A percentile compares a stretch with the other conserved stretches of the same genome.
Evolutionary conservation across 345 rosid species (phyloP).

Genomic region (Stellera chamaejasme): DNA sequence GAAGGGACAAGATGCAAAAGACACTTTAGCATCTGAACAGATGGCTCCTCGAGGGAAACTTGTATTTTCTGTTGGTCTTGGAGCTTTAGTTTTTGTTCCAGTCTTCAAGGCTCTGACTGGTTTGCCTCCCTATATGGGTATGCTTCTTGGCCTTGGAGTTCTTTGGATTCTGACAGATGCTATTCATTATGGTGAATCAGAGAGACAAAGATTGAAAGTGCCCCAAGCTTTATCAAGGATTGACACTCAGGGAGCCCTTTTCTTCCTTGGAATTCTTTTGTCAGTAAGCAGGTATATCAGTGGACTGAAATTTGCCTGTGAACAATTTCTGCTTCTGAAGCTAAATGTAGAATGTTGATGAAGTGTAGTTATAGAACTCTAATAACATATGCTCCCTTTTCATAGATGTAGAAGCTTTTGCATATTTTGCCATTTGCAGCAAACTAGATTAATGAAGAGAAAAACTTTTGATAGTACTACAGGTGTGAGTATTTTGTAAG

Average conservation of each 20-base stretch:
- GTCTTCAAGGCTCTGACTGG: slow-evolving; percentile 90
- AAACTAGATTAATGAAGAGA: too few species aligned
- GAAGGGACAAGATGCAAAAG: slow-evolving; percentile 51
- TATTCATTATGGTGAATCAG: slow-evolving; percentile 91
- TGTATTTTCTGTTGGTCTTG: slow-evolving; percentile 76
- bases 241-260: slow-evolving; percentile 88
- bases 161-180: slow-evolving; percentile 97
- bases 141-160: slow-evolving; percentile 91
- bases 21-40: slow-evolving; percentile 73
- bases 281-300: slow-evolving; percentile 72
- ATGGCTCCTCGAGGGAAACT: slow-evolving; percentile 93
- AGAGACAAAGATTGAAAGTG: slow-evolving; percentile 79
- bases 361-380: too few species aligned
- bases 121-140: slow-evolving; percentile 95
- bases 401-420: too few species aligned
- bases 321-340: too few species aligned
- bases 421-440: too few species aligned
- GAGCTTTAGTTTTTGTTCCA: slow-evolving; percentile 88
- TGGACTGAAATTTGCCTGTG: background rate
- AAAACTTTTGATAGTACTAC: too few species aligned
- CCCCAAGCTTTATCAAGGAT: slow-evolving; percentile 93
- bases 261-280: slow-evolving; percentile 92
- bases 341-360: too few species aligned
- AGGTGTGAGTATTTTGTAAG: too few species aligned
- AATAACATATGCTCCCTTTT: too few species aligned